phyloP scores from a whole-genome alignment of 139 green algal genomes.

The Coccomyxa sp. region DNA sequence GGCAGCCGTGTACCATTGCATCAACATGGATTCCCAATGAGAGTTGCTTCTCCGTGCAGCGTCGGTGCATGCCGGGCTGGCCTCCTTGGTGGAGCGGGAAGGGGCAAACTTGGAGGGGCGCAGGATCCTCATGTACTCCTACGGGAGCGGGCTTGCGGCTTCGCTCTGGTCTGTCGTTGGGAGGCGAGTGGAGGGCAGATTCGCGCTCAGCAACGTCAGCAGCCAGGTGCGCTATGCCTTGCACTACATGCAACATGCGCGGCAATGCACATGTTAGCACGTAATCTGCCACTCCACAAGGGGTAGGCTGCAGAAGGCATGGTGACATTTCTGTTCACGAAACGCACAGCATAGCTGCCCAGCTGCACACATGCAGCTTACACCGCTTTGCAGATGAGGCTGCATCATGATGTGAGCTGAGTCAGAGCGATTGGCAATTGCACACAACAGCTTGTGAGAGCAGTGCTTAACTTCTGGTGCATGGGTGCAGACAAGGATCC shows the following conservation, averaged over 20 bases:
- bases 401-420: conserved; percentile 4
- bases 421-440: background rate
- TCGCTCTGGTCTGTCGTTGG: conserved; percentile 53
- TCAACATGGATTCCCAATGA: background rate
- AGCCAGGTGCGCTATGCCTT: conserved; percentile 19
- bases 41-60: conserved; percentile 17
- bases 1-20: background rate
- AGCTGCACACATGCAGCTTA: conserved; percentile 4
- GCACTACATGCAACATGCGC: background rate
- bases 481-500: conserved; percentile 10
- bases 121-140: conserved; percentile 72
- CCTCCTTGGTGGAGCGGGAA: conserved; percentile 45
- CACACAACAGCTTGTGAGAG: background rate
- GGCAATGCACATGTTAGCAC: background rate
- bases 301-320: background rate
- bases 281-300: background rate
- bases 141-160: conserved; percentile 64
- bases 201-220: conserved; percentile 29
- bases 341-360: background rate
- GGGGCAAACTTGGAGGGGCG: conserved; percentile 33
- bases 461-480: background rate
- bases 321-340: background rate
- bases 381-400: conserved; percentile 6
- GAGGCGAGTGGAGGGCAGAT: conserved; percentile 17
- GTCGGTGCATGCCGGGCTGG: conserved; percentile 52